Conservation (phyloP, 2,329 filamentous ascomycete species). For the Thelonectria discophora region DNA sequence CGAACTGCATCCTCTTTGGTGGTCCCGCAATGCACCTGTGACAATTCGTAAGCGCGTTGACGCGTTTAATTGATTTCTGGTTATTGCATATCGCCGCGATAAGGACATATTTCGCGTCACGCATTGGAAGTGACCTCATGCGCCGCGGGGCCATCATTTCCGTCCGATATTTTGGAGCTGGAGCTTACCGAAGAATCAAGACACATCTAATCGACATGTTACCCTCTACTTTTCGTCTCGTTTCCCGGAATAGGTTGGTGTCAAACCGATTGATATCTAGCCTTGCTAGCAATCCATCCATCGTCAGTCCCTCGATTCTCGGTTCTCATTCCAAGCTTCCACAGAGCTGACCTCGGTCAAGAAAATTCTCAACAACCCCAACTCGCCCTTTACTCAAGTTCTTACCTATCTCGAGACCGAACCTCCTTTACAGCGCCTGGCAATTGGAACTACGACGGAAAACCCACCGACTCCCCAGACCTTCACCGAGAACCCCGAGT, state of each 20-base stretch:
- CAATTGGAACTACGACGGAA: conserved; percentile 66
- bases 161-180: conserved; percentile 14
- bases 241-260: conserved; percentile 28
- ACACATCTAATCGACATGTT: conserved; percentile 38
- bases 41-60: conserved; percentile 44
- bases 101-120: conserved; percentile 33
- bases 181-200: neutral
- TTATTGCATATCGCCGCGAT: conserved; percentile 41
- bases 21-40: conserved; percentile 17
- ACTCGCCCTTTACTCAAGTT: conserved; percentile 57
- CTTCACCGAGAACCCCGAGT: conserved; percentile 67
- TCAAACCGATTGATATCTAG: conserved; percentile 54
- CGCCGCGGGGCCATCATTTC: conserved; percentile 13
- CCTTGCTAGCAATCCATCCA: conserved; percentile 60
- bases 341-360: conserved; percentile 44
- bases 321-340: neutral
- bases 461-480: conserved; percentile 69
- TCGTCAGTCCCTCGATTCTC: conserved; percentile 53
- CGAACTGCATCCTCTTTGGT: conserved; percentile 15
- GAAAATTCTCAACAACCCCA: conserved; percentile 66
- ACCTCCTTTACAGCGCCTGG: conserved; percentile 62
- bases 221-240: conserved; percentile 36
- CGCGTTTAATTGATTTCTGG: conserved; percentile 51
- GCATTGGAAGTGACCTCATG: conserved; percentile 45
- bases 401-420: conserved; percentile 67